phyloP scores from a whole-genome alignment of 768 basidiomycete genomes.

The Chalciporus pseudorubinellus region DNA sequence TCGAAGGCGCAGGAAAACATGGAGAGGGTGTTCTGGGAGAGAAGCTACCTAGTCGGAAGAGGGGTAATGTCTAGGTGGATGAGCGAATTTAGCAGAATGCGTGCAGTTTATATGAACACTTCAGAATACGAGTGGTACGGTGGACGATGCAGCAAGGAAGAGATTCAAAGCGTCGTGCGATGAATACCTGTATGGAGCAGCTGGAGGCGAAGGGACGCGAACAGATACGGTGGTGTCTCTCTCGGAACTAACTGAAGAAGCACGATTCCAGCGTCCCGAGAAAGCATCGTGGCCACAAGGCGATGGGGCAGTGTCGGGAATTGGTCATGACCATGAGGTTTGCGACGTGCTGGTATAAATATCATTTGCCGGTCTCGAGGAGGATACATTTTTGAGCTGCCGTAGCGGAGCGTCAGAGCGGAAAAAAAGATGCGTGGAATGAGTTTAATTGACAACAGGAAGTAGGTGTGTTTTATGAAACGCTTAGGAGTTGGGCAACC shows the following conservation, averaged over 20 bases:
- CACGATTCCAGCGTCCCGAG: constrained; percentile 20
- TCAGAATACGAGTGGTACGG: too few species aligned
- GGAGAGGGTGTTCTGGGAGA: too few species aligned
- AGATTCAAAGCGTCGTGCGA: not conserved
- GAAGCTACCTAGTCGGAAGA: not conserved
- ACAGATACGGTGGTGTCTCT: constrained; percentile 2
- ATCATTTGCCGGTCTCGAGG: not conserved
- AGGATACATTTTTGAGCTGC: not conserved
- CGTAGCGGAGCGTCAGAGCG: not conserved
- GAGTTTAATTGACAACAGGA: not conserved
- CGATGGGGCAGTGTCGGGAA: constrained; percentile 13
- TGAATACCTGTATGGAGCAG: not conserved
- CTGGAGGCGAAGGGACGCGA: not conserved
- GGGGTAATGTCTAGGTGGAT: not conserved
- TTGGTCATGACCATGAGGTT: not conserved
- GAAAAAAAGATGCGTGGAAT: constrained; percentile 6
- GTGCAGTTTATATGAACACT: not conserved
- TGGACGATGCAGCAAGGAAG: too few species aligned
- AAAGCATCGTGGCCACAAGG: constrained; percentile 21
- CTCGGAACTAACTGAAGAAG: constrained; percentile 5
- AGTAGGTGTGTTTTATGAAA: constrained; percentile 18
- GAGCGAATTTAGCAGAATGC: not conserved
- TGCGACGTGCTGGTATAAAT: not conserved
- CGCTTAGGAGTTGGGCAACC: constrained; percentile 58
- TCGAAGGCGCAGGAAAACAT: too few species aligned